phyloP scores from a whole-genome alignment of 2,329 filamentous ascomycete genomes.

The Emydomyces testavorans region DNA sequence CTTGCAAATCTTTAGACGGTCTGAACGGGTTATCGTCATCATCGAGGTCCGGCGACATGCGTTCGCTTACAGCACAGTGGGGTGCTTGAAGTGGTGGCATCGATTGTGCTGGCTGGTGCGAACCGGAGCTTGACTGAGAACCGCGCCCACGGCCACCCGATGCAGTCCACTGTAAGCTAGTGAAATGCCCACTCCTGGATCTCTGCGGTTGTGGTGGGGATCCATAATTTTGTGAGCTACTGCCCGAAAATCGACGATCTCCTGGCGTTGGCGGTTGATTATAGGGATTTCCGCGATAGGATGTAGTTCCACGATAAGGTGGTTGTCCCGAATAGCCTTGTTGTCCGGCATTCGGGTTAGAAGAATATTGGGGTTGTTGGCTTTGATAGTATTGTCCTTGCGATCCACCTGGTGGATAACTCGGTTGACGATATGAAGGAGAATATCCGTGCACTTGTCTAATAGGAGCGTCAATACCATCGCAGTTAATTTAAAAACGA shows the following conservation, averaged over 20 bases:
- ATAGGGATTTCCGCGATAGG: slow-evolving; percentile 51
- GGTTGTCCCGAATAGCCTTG: slow-evolving; percentile 40
- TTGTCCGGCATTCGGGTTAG: slow-evolving; percentile 47
- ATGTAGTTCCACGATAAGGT: slow-evolving; percentile 41
- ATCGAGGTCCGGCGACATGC: slow-evolving; percentile 30
- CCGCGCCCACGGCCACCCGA: slow-evolving; percentile 45
- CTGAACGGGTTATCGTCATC: slow-evolving; percentile 52
- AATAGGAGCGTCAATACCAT: slow-evolving; percentile 8
- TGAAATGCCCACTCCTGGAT: slow-evolving; percentile 49
- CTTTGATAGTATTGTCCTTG: slow-evolving; percentile 47
- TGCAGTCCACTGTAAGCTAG: slow-evolving; percentile 61
- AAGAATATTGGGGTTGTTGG: slow-evolving; percentile 39
- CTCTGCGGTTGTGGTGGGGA: slow-evolving; percentile 35
- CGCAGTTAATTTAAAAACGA: background rate
- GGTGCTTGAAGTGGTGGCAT: slow-evolving; percentile 24
- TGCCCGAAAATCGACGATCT: slow-evolving; percentile 36
- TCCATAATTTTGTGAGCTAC: slow-evolving; percentile 39
- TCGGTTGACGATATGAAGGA: slow-evolving; percentile 48
- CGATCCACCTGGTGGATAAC: slow-evolving; percentile 43
- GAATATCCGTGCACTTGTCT: slow-evolving; percentile 48
- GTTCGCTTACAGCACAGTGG: slow-evolving; percentile 24
- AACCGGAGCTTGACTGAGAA: slow-evolving; percentile 23
- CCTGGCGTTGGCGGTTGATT: slow-evolving; percentile 25
- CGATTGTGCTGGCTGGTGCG: slow-evolving; percentile 27
- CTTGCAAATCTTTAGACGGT: slow-evolving; percentile 52